phyloP scores from a whole-genome alignment of 208 protist species.

The Tetramitus jugosus region DNA sequence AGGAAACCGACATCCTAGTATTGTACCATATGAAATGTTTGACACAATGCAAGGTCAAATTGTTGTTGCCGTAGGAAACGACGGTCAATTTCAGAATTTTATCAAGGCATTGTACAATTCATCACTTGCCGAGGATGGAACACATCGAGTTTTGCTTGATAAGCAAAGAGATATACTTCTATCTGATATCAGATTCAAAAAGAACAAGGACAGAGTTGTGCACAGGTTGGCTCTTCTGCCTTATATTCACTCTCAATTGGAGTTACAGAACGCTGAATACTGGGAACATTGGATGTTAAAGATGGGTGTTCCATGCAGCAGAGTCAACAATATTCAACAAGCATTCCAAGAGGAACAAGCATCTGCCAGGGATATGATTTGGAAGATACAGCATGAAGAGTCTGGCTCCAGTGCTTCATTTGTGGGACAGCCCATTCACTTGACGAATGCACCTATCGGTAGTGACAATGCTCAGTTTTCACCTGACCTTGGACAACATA shows the following conservation, averaged over 20 bases:
- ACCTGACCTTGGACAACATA: conserved; percentile 12
- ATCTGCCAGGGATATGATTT: background rate
- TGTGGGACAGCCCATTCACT: background rate
- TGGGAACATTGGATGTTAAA: background rate
- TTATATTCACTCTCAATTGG: background rate
- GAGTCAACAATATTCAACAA: conserved; percentile 10
- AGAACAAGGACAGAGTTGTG: background rate
- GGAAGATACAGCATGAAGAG: background rate
- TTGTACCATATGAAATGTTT: conserved; percentile 15
- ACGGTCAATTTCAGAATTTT: conserved; percentile 16
- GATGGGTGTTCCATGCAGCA: background rate
- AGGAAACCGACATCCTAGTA: conserved; percentile 1
- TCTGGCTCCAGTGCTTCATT: background rate
- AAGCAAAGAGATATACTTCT: no score
- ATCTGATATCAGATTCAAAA: background rate
- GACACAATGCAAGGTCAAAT: background rate
- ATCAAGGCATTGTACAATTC: background rate
- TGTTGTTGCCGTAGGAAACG: conserved; percentile 22
- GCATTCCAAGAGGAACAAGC: conserved; percentile 9
- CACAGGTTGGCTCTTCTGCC: background rate
- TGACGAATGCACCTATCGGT: background rate
- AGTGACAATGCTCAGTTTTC: background rate
- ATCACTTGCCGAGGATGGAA: background rate
- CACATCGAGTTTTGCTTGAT: no score
- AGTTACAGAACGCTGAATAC: background rate